phyloP scores from a whole-genome alignment of 1,284 basidiomycete species.

The Rugosomyces carneus region DNA sequence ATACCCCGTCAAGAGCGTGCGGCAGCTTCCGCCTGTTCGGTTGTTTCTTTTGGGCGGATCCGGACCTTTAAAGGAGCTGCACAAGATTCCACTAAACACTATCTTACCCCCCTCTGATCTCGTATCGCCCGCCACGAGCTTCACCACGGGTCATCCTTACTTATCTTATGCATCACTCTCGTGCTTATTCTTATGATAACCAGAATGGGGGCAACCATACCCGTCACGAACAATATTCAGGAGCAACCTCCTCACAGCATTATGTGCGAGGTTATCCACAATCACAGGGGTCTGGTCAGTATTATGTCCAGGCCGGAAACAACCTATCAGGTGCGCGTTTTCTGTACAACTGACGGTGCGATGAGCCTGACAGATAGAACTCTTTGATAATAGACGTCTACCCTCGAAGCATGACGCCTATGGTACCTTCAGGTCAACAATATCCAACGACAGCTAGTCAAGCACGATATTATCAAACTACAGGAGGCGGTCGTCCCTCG shows the following conservation, averaged over 20 bases:
- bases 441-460: constrained; percentile 24
- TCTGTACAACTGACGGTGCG: background rate
- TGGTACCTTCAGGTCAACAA: constrained; percentile 24
- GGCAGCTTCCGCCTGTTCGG: constrained; percentile 28
- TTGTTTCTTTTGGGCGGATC: constrained; percentile 29
- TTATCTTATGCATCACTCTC: constrained; percentile 30
- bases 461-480: constrained; percentile 27
- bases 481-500: constrained; percentile 24
- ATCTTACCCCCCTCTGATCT: constrained; percentile 21
- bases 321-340: constrained; percentile 18
- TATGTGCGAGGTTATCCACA: constrained; percentile 27
- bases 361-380: background rate
- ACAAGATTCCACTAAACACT: constrained; percentile 16
- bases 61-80: constrained; percentile 38
- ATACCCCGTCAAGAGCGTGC: constrained; percentile 16
- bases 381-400: constrained; percentile 20
- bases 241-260: constrained; percentile 17
- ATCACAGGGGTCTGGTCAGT: constrained; percentile 23
- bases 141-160: constrained; percentile 10
- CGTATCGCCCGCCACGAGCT: constrained; percentile 22
- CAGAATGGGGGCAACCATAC: constrained; percentile 22
- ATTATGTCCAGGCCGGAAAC: constrained; percentile 25
- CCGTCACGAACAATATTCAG: constrained; percentile 22
- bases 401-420: constrained; percentile 33
- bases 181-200: constrained; percentile 34